Evolutionary conservation across 768 basidiomycete species (phyloP).

Genomic region (Leccinum disarticulatum): DNA sequence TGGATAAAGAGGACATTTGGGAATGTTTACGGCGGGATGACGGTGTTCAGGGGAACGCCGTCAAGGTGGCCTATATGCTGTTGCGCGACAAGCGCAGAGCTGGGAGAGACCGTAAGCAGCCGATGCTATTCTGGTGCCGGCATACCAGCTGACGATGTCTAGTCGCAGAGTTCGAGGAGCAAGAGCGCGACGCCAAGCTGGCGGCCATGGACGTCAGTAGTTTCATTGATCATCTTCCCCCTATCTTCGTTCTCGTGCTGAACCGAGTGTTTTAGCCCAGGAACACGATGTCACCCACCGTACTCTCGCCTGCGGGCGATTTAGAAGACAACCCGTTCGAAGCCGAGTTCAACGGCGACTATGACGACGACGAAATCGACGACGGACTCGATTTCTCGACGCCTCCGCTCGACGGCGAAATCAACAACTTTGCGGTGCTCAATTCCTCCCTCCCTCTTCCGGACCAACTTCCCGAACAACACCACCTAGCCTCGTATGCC

Average conservation of each 20-base stretch:
- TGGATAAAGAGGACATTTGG: slow-evolving; percentile 86
- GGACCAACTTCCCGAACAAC: slow-evolving; percentile 56
- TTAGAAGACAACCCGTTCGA: slow-evolving; percentile 81
- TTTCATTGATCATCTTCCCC: not conserved
- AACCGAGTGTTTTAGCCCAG: slow-evolving; percentile 52
- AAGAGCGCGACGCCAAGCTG: slow-evolving; percentile 79
- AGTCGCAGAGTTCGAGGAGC: slow-evolving; percentile 81
- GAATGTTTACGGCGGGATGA: slow-evolving; percentile 80
- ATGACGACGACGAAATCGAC: slow-evolving; percentile 56
- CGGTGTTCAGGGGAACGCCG: slow-evolving; percentile 83
- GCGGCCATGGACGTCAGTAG: slow-evolving; percentile 76
- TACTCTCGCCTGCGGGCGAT: slow-evolving; percentile 63
- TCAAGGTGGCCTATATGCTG: slow-evolving; percentile 96
- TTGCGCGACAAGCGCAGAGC: slow-evolving; percentile 84
- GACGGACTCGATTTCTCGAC: slow-evolving; percentile 51
- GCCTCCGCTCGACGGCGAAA: slow-evolving; percentile 35
- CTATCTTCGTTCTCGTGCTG: not conserved
- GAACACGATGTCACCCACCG: slow-evolving; percentile 64
- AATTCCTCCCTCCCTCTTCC: slow-evolving; percentile 85
- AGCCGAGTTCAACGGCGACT: slow-evolving; percentile 53
- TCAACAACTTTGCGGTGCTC: slow-evolving; percentile 81
- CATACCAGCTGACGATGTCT: slow-evolving; percentile 19
- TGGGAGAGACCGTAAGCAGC: slow-evolving; percentile 75
- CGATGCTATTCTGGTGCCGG: not conserved
- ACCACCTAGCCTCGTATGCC: slow-evolving; percentile 69